Base-by-base conservation (phyloP, 179 eudicot genomes). In the Patellifolia procumbens region DNA sequence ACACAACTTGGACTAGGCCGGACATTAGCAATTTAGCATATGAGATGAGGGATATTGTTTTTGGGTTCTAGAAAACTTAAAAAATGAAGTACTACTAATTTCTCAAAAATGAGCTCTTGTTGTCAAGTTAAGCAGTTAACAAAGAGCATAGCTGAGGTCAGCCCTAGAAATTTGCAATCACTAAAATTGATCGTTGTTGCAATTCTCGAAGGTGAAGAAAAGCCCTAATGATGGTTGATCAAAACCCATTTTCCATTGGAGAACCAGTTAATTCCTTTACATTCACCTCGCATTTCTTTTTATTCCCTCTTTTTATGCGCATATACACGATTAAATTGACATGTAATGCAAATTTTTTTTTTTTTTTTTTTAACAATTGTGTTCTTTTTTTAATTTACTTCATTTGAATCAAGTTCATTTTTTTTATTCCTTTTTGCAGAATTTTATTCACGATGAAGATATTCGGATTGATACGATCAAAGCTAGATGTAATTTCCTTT, bases 361-460 rank as follows among this genome's bases (percentile, higher is more conserved):
- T 28, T 5, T 10, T 29, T 53, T 28, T 42, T 4, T 42, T 19
- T 7, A 7, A 2, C 11, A 0, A 20, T 15, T 53, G 43, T 4
- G 6, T 13, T 5, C 32, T 70, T 48, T 51, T 16, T 3, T 2
- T 39, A 4, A 39, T 39, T 9, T 39, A 13, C 43, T 39, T 39
- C 43, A 0, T 39, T 39, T 39, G 10, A 34, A 16, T 15, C 46
- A 5, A 22, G 5, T 66, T 51, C 31, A 6, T 43, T n/a, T 13
- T 60, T 6, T 22, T 39, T 5, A 35, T 52, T 19, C 2, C 53
- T 51, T 24, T 24, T 72, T 42, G 72, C 85, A 84, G 96, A 87
- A 86, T 78, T 84, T 71, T 72, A 60, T 81, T 62, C 90, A 83
- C 31, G 91, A 85, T 59, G 95, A 87, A 73, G 97, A 88, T 85